Evolutionary conservation across 495 filamentous ascomycete species (phyloP), one percentile per base, ranked within the genome.

Genomic region (Penicillium tannophilum): DNA sequence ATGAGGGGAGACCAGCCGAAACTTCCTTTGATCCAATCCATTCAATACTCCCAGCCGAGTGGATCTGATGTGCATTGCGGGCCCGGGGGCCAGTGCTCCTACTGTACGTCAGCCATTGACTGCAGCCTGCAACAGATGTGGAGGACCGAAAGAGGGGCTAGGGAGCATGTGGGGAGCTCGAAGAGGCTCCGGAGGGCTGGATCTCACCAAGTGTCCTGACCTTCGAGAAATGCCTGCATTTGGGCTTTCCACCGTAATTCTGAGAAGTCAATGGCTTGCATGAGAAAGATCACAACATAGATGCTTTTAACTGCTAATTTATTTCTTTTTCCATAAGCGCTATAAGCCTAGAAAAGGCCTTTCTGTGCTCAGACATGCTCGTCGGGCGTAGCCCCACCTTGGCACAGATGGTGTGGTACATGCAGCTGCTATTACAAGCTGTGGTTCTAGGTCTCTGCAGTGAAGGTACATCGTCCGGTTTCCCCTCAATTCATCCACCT

Each of bases 161-260:
- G 16, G 14, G 46, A 49, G 46, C 46, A 49, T 49, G 46, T 49
- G 46, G 46, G 46, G 46, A 49, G 46, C 46, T 31, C 46, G 30
- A 30, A 49, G 26, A 49, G 46, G 46, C 46, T 49, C 26, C 26
- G 26, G 26, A n/a, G 23, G 23, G n/a, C 26, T 31, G 26, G 24
- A 49, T 30, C 46, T 17, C 26, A 49, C 14, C 43, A 12, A 45
- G 23, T 45, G 6, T 9, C 43, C 9, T 8, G 3, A 10, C 19
- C 8, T n/a, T 24, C 1, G 7, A 31, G 16, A 28, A 17, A 31
- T 24, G 20, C 44, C 24, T 28, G 17, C 20, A 49, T 7, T 49
- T 49, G 46, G 12, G 16, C 46, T 49, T 49, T 31, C 14, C 46
- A 31, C 46, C 26, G 16, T 49, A 16, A 28, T 31, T 49, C 11